These are phyloP conservation scores for Begonia fuchsioides DNA, from an alignment of 306 rosid genomes.

Conservation along the genomic window DNA sequence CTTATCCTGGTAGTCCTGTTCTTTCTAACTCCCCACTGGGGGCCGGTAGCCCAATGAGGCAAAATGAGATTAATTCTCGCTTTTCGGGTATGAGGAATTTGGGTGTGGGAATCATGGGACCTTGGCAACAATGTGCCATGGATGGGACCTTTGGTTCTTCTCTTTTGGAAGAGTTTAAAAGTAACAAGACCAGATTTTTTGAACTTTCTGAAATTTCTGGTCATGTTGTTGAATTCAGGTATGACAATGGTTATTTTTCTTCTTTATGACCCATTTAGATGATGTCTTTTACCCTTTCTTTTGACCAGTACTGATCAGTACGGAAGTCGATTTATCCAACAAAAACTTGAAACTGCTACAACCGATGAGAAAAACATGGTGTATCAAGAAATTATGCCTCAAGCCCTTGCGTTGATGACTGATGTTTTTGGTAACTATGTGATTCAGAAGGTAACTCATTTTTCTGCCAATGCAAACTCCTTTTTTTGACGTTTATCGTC, in stretches of 20 bases:
- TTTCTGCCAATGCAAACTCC: no score
- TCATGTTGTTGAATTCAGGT: constrained; percentile 69
- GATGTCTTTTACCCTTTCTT: no score
- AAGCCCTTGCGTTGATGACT: constrained; percentile 76
- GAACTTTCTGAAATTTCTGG: constrained; percentile 63
- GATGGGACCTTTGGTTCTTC: constrained; percentile 61
- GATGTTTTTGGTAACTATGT: constrained; percentile 92
- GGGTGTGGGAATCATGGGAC: constrained; percentile 48
- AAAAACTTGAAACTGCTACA: constrained; percentile 76
- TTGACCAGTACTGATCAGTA: constrained; percentile 62
- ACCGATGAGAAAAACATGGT: constrained; percentile 72
- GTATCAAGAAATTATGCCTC: constrained; percentile 81
- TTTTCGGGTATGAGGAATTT: constrained; percentile 66
- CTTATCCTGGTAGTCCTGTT: constrained; percentile 57
- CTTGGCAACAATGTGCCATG: constrained; percentile 53
- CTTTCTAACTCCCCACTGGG: constrained; percentile 55
- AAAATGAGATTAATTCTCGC: constrained; percentile 45
- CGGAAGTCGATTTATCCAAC: constrained; percentile 83
- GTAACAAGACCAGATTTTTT: constrained; percentile 70
- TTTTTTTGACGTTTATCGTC: neutral
- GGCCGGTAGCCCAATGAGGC: constrained; percentile 72
- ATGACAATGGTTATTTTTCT: neutral
- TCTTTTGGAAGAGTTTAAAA: constrained; percentile 70
- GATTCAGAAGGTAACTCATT: constrained; percentile 58
- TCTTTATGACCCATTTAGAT: no score